Base-by-base conservation (phyloP, 768 basidiomycete species). In the Phaffia australis region DNA sequence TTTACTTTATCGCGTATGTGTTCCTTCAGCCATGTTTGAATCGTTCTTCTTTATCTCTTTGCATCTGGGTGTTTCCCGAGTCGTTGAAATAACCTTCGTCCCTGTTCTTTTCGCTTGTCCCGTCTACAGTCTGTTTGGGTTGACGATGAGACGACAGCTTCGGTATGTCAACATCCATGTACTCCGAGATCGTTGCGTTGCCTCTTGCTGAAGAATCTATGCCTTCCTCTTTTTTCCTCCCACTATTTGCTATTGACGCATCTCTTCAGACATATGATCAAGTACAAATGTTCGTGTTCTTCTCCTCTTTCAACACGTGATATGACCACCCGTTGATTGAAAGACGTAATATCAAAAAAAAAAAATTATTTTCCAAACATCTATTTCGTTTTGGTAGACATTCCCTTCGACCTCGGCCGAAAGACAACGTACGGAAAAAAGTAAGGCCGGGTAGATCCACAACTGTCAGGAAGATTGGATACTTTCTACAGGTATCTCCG, bases 181-280 rank as follows among this genome's bases (percentile, higher is more conserved):
- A 23, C 29, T 54, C 16, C 29, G 9, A 5, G 5, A 54, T 5
- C 52, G n/a, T n/a, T n/a, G n/a, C 29, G 52, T 30, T 15, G 23
- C 52, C 9, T 4, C 9, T 30, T 54, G 23, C 52, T 54, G 52
- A 23, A 9, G 35, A 42, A 42, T 11, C 35, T 42, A 11, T 42
- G 4, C 35, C 11, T 11, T 42, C 11, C 11, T 42, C 35, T 42
- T 42, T 42, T 5, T 42, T 23, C 50, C 18, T 51, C 50, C 50
- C 4, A 23, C 4, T 15, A 23, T 54, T 23, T 15, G 4, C 52
- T 30, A 16, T 42, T 42, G 35, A 42, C 35, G 35, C 35, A 11
- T 42, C 35, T 42, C 35, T 42, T 51, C 73, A 93, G 90, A 73
- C 94, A 99, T 77, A 98, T 98, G 94, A 87, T 95, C 80, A 95